Percentiles rank a stretch among this genome's conserved stretches.
These are phyloP conservation scores for Paramecium bursaria DNA, from an alignment of 73 alveolate species.

Conservation along the genomic window DNA sequence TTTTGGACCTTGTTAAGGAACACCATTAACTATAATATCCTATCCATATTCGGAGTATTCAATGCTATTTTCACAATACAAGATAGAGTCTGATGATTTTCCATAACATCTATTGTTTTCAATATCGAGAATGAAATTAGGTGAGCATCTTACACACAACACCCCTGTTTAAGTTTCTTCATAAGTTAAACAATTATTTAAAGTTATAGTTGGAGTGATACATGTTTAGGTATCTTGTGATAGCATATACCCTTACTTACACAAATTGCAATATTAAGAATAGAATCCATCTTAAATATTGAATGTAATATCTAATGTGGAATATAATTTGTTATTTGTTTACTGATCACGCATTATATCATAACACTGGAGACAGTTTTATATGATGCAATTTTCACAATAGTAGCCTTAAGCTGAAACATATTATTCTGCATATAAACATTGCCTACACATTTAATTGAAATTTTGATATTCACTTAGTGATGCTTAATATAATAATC, in stretches of 20 bases:
- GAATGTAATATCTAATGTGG: too few relatives aligned
- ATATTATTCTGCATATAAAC: neutral
- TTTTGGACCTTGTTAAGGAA: neutral
- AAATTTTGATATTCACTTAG: neutral
- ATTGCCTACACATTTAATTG: conserved; percentile 11
- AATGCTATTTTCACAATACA: conserved; percentile 4
- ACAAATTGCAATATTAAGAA: too few relatives aligned
- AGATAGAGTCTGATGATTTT: neutral
- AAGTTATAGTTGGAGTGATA: too few relatives aligned
- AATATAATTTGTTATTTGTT: too few relatives aligned
- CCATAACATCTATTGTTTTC: neutral
- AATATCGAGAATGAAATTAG: neutral
- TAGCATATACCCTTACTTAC: neutral
- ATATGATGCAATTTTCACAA: neutral
- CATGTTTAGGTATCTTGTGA: neutral
- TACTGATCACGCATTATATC: neutral
- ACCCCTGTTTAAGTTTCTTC: neutral
- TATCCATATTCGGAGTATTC: conserved; percentile 9
- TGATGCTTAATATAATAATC: neutral
- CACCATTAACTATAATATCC: neutral
- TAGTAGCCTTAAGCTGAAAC: neutral
- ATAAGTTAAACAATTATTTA: too few relatives aligned
- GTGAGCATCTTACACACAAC: neutral
- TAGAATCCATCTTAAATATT: too few relatives aligned
- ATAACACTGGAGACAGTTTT: conserved; percentile 9